Base-by-base conservation (phyloP, 2,329 filamentous ascomycete species). In the Didymella arachidicola region DNA sequence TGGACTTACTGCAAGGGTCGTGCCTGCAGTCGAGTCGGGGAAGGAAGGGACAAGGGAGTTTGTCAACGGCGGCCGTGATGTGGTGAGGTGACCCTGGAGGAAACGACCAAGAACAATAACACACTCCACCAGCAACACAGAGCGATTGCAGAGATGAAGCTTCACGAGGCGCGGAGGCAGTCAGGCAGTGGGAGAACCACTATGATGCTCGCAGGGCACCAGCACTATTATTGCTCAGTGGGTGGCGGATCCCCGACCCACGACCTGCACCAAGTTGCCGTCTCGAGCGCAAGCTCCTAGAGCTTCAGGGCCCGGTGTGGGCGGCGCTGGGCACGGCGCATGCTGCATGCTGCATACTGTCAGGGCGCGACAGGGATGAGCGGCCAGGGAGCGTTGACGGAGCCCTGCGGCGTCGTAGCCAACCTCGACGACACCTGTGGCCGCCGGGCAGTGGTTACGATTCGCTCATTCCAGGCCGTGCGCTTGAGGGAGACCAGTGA, bases 1-100 rank as follows among this genome's bases (percentile, higher is more conserved):
- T 50, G 56, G 50, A 29, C 38, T 51, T 61, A 42, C 62, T 66
- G 70, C 72, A 73, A 75, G 74, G 72, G 67, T 71, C 59, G 66
- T 64, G 66, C 69, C 62, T 71, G 68, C 50, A 48, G 27, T 53
- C 30, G 32, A 44, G 39, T 59, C 50, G 56, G 19, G 38, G 27
- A 53, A 69, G 65, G 70, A 67, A 65, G 66, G 57, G 64, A 49
- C 47, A 44, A 26, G 65, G 55, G 57, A 63, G 59, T 56, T 63
- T 57, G 61, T 63, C 70, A 74, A 73, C 70, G 71, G 71, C 39
- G 22, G 62, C 50, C 27, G 59, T 60, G 62, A 66, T 59, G 65
- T 44, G 62, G 59, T 62, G 47, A 66, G 61, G 62, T 65, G 65
- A 68, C 66, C 66, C 67, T 69, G 61, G 66, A 67, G 70, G 58